These are phyloP conservation scores for Phytophthora pseudosyringae DNA, from an alignment of 352 stramenopile genomes.

Conservation along the genomic window DNA sequence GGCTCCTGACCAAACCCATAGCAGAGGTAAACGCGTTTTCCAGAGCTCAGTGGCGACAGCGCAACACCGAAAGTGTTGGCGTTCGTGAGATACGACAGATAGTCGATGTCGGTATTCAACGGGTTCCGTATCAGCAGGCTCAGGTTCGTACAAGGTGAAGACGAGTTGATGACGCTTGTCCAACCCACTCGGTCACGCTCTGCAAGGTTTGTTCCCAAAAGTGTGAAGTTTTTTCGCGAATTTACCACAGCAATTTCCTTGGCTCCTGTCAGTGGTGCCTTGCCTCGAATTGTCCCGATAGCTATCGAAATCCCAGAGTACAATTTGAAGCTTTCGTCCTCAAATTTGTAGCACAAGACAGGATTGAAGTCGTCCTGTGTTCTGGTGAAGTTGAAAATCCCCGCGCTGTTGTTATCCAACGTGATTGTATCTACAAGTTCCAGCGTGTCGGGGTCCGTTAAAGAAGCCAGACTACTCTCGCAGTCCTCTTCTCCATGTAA, in stretches of 20 bases:
- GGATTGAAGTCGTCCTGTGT: constrained; percentile 59
- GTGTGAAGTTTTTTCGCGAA: constrained; percentile 52
- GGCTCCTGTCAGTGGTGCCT: constrained; percentile 40
- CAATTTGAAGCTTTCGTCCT: constrained; percentile 57
- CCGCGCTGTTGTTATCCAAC: constrained; percentile 38
- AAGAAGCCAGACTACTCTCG: constrained; percentile 51
- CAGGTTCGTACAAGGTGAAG: constrained; percentile 41
- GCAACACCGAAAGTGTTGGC: constrained; percentile 44
- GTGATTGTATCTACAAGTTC: constrained; percentile 44
- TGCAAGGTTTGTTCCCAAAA: constrained; percentile 57
- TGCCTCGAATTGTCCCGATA: constrained; percentile 58
- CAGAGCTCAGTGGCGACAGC: constrained; percentile 54
- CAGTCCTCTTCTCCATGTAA: constrained; percentile 56
- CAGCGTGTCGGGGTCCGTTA: constrained; percentile 37
- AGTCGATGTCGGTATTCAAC: constrained; percentile 47
- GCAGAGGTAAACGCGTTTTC: constrained; percentile 62
- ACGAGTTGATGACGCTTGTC: constrained; percentile 38
- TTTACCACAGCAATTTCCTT: constrained; percentile 60
- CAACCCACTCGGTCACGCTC: constrained; percentile 57
- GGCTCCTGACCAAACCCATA: constrained; percentile 71
- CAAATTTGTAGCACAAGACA: constrained; percentile 74
- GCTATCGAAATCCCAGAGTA: constrained; percentile 56
- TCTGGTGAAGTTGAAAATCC: constrained; percentile 56
- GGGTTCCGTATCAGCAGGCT: constrained; percentile 42
- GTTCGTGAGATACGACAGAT: constrained; percentile 47